These are phyloP conservation scores for Candida stauntonica DNA, from an alignment of 805 yeast species.

Conservation along the genomic window DNA sequence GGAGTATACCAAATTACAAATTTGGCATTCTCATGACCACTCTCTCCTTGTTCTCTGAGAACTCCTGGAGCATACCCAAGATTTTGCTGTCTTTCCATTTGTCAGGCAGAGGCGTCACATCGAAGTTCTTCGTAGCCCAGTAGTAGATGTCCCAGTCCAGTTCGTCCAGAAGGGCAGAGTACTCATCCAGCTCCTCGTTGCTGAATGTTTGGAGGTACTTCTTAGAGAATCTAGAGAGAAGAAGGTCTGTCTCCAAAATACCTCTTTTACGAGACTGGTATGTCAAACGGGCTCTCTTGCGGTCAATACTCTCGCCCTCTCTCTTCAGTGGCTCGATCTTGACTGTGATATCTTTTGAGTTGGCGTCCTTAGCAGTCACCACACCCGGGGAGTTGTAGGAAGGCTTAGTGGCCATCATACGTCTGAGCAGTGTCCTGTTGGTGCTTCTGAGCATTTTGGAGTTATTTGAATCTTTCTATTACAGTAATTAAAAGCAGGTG, in stretches of 20 bases:
- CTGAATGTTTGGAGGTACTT: slow-evolving; percentile 57
- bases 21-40: slow-evolving; percentile 87
- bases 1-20: too few species aligned
- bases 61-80: slow-evolving; percentile 60
- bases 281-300: slow-evolving; percentile 78
- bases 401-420: slow-evolving; percentile 14
- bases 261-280: slow-evolving; percentile 96
- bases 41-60: slow-evolving; percentile 66
- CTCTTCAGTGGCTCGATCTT: slow-evolving; percentile 77
- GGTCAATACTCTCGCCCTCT: slow-evolving; percentile 63
- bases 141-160: slow-evolving; percentile 99
- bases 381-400: slow-evolving; percentile 22
- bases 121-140: slow-evolving; percentile 89
- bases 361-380: slow-evolving; percentile 14
- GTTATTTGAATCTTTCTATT: too few species aligned
- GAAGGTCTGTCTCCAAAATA: slow-evolving; percentile 85
- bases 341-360: slow-evolving; percentile 19
- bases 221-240: slow-evolving; percentile 82
- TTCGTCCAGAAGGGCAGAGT: slow-evolving; percentile 81
- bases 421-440: slow-evolving; percentile 2
- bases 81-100: slow-evolving; percentile 72
- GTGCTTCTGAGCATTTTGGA: too few species aligned
- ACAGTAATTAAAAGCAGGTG: too few species aligned
- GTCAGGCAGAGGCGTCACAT: slow-evolving; percentile 82
- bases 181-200: slow-evolving; percentile 71